Evolutionary conservation across 2,329 filamentous ascomycete genomes (phyloP), one percentile per base, ranked within the genome.

Genomic region (Thermothelomyces thermophilus): DNA sequence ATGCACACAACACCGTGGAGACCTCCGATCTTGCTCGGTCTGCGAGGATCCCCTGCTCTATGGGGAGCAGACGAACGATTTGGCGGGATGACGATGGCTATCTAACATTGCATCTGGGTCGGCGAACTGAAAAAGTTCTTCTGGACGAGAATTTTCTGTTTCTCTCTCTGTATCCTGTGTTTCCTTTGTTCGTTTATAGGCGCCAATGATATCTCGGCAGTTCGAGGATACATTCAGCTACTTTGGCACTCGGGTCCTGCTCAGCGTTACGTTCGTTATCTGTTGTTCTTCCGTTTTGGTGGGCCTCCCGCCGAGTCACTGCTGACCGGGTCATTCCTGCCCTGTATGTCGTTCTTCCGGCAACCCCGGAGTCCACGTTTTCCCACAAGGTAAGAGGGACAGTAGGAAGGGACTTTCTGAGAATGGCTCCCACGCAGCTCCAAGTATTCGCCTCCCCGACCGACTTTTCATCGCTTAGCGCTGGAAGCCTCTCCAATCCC

Each of bases 81-180:
- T 59, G 53, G 69, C 63, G 71, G 71, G 68, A 75, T 75, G 73
- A 75, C 66, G 70, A 72, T 70, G 69, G 69, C 68, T 71, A 63
- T n/a, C n/a, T n/a, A n/a, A n/a, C 66, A 70, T 72, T 75, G 73
- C 72, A 74, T 75, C 61, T 64, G 65, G 63, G 63, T 50, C 51
- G 72, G 74, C 73, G 73, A 72, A 69, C 55, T 68, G 68, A 71
- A 65, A 63, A 61, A 55, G n/a, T n/a, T 50, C 55, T 54, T 58
- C n/a, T 56, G 51, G 52, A 43, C 45, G 55, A 57, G 6, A 31
- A 10, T 31, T 31, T n/a, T n/a, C n/a, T n/a, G n/a, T 31, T 14
- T 31, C 52, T 63, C 34, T 60, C 59, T 60, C 56, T 46, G 28
- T 35, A 7, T 42, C 20, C 11, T 39, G 26, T 46, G 26, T 34